Evolutionary conservation across 129 eudicot genomes (phyloP).

Genomic region (Pulicaria dysenterica): DNA sequence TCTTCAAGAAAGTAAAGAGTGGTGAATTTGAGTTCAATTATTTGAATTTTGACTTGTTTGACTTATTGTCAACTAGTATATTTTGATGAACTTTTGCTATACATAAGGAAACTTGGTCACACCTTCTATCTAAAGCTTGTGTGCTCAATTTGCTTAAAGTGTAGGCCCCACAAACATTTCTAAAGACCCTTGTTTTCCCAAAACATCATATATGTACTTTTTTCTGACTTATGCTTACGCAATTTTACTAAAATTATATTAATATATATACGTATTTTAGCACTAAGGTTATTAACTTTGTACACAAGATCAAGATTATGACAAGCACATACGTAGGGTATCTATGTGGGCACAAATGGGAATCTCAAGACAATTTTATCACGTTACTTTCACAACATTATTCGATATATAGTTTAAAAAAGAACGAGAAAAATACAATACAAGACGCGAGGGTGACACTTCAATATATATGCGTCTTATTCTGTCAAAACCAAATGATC

Average conservation of each 20-base stretch:
- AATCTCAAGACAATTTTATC: constrained; percentile 21
- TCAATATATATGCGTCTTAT: constrained; percentile 40
- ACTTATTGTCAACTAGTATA: constrained; percentile 30
- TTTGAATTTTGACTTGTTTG: constrained; percentile 29
- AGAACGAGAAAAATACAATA: constrained; percentile 12
- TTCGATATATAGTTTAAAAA: constrained; percentile 12
- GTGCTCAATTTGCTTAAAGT: constrained; percentile 21
- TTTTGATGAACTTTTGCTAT: constrained; percentile 26
- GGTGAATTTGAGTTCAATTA: constrained; percentile 34
- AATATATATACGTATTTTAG: neutral
- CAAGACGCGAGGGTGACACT: constrained; percentile 25
- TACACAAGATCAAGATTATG: constrained; percentile 16
- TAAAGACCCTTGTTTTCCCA: constrained; percentile 21
- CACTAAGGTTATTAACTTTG: constrained; percentile 18
- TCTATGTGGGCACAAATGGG: neutral
- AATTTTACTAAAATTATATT: neutral
- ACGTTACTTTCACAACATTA: constrained; percentile 17
- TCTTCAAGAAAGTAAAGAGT: constrained; percentile 24
- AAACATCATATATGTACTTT: neutral
- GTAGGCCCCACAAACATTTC: constrained; percentile 29
- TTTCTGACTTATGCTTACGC: neutral
- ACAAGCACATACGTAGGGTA: constrained; percentile 10
- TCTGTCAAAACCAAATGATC: constrained; percentile 29
- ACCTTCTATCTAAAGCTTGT: constrained; percentile 24
- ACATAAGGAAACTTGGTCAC: constrained; percentile 37